Evolutionary conservation across 2,329 filamentous ascomycete genomes (phyloP).

Genomic region (Biscogniauxia marginata): DNA sequence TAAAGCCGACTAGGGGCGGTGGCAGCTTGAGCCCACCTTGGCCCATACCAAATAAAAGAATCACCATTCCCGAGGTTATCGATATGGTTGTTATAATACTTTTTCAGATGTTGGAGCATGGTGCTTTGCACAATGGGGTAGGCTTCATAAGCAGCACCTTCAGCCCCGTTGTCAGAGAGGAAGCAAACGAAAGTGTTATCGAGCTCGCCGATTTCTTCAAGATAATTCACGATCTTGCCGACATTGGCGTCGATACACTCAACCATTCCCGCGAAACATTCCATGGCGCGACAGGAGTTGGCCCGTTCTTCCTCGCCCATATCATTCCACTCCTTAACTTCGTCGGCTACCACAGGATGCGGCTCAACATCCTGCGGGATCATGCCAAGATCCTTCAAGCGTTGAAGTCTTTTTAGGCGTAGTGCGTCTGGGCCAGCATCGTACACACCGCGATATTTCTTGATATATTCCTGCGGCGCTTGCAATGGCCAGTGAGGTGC

Average conservation of each 20-base stretch:
- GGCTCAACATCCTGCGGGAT: slow-evolving; percentile 49
- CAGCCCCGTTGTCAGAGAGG: slow-evolving; percentile 63
- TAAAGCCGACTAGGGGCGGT: slow-evolving; percentile 38
- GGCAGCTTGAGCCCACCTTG: slow-evolving; percentile 48
- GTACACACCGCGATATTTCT: slow-evolving; percentile 59
- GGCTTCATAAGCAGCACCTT: slow-evolving; percentile 58
- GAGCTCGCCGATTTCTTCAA: slow-evolving; percentile 54
- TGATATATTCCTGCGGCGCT: slow-evolving; percentile 52
- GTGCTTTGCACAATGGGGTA: slow-evolving; percentile 56
- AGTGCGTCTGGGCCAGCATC: slow-evolving; percentile 60
- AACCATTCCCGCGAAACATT: slow-evolving; percentile 64
- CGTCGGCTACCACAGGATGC: slow-evolving; percentile 49
- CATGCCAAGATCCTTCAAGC: slow-evolving; percentile 57
- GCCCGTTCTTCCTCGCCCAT: slow-evolving; percentile 44
- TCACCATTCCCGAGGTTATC: slow-evolving; percentile 58
- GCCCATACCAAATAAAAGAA: slow-evolving; percentile 61
- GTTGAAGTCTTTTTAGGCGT: slow-evolving; percentile 49
- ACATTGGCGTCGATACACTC: slow-evolving; percentile 61
- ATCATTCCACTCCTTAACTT: slow-evolving; percentile 47
- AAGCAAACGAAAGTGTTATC: slow-evolving; percentile 65
- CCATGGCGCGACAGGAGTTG: slow-evolving; percentile 55
- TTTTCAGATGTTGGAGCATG: slow-evolving; percentile 49
- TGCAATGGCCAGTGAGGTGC: slow-evolving; percentile 65
- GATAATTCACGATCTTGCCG: slow-evolving; percentile 56
- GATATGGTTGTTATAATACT: slow-evolving; percentile 57